Base-by-base conservation (phyloP, 176 grass and related monocot genomes). In the Oryza longistaminata region DNA sequence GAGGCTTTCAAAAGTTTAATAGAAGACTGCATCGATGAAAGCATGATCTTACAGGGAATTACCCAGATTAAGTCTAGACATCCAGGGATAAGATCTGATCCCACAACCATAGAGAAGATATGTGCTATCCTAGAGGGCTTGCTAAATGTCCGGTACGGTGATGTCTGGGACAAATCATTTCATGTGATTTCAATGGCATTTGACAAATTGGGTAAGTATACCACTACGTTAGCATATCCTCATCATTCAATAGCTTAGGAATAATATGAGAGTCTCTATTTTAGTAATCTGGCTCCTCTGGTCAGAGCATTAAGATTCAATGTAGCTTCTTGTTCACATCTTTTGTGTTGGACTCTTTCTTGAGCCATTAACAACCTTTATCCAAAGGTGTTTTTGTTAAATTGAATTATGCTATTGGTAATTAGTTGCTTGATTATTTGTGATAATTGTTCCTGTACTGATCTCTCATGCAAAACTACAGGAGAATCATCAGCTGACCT, bases 121-220 rank as follows among this genome's bases (percentile, higher is more conserved):
- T 98, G 96, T 93, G 89, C 78, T 69, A 92, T 75, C 55, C 81
- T 95, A 70, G 89, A 87, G 89, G 91, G 91, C 19, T 87, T 98
- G 64, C 86, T 98, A 74, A 75, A 91, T 79, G 85, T 94, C 67
- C 83, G 80, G 19, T 98, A 92, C 49, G 89, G 62, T 89, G 87
- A 87, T 16, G 86, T 94, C 29, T 98, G 91, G 91, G 96, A 98
- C 77, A 93, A 90, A 90, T 98, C 96, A 45, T 98, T 98, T 88
- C 73, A 80, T 66, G 53, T 95, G 34, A 92, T 98, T 88, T 90
- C 96, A 64, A 27, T 83, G 26, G 71, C 86, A 75, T 95, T 98
- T 88, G 85, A 88, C 79, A 87, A 85, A 40, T 77, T 98, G 76
- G 93, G 96, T 98, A 90, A 78, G 76, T 66, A 27, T 53, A 9